These are phyloP conservation scores for Chrysoporthe puriensis DNA, from an alignment of 2,329 filamentous ascomycete species.

Conservation along the genomic window DNA sequence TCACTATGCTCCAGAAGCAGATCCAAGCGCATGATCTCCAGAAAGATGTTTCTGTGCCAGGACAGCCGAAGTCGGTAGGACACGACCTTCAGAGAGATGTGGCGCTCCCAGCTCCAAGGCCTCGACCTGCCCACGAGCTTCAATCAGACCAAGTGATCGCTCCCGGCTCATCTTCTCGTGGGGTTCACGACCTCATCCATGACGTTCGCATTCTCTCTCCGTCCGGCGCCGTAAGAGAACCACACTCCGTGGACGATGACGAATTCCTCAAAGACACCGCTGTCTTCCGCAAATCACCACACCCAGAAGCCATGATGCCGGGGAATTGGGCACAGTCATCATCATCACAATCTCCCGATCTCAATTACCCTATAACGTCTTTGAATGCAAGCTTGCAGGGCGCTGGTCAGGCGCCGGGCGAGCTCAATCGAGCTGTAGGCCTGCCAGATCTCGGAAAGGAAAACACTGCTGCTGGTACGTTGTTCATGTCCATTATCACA, in stretches of 20 bases:
- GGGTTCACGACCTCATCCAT: conserved; percentile 18
- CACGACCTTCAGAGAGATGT: conserved; percentile 17
- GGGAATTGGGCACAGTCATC: conserved; percentile 19
- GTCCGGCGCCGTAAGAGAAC: conserved; percentile 20
- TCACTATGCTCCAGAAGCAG: not conserved
- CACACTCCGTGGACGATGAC: conserved; percentile 18
- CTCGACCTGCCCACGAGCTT: conserved; percentile 15
- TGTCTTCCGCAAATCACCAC: conserved; percentile 27
- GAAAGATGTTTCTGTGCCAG: conserved; percentile 5
- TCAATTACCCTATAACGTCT: conserved; percentile 4
- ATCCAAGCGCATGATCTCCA: conserved; percentile 13
- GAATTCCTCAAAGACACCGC: conserved; percentile 19
- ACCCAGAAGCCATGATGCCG: conserved; percentile 20
- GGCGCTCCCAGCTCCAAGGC: conserved; percentile 5
- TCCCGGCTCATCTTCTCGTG: not conserved
- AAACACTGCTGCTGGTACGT: conserved; percentile 22
- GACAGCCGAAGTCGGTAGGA: not conserved
- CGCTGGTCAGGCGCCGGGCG: conserved; percentile 10
- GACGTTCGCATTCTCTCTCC: conserved; percentile 28
- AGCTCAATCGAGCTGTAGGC: conserved; percentile 6
- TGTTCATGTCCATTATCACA: not conserved
- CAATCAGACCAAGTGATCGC: conserved; percentile 2
- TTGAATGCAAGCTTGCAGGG: conserved; percentile 16
- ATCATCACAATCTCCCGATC: not conserved
- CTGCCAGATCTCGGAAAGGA: not conserved